Evolutionary conservation across 257 asterid species (phyloP).

Genomic region (Orobanche coerulescens): DNA sequence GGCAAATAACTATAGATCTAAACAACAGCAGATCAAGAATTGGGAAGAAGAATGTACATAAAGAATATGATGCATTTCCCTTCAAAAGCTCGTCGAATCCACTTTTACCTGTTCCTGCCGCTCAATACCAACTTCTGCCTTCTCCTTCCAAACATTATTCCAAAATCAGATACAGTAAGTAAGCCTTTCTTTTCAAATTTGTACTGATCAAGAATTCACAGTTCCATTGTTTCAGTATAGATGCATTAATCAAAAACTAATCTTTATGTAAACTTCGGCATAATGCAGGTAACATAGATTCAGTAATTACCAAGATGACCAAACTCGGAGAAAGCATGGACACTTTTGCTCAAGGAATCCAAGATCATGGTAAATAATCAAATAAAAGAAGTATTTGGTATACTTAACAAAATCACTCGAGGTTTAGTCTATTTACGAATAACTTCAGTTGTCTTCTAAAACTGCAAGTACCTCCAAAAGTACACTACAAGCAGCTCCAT

Average conservation of each 20-base stretch:
- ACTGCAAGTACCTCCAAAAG: too few species aligned
- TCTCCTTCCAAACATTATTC: slow-evolving; percentile 12
- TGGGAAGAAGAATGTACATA: background rate
- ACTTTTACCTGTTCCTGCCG: slow-evolving; percentile 16
- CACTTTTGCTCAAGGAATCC: slow-evolving; percentile 33
- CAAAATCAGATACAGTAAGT: slow-evolving; percentile 17
- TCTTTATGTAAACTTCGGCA: background rate
- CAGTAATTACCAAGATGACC: slow-evolving; percentile 28
- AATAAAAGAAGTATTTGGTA: background rate
- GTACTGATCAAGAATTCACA: background rate
- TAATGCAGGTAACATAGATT: slow-evolving; percentile 27
- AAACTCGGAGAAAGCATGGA: slow-evolving; percentile 35
- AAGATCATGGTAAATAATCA: slow-evolving; percentile 27
- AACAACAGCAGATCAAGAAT: slow-evolving; percentile 8
- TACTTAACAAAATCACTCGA: background rate
- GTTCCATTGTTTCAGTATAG: background rate
- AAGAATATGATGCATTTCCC: slow-evolving; percentile 7
- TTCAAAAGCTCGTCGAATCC: background rate
- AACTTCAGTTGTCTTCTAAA: too few species aligned
- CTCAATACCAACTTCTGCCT: slow-evolving; percentile 16
- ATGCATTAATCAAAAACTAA: background rate
- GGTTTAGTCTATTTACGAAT: background rate
- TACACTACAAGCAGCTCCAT: too few species aligned
- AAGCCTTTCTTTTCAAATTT: background rate
- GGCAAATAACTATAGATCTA: background rate